phyloP scores from a whole-genome alignment of 1,139 yeast genomes.

The Geotrichum aggregatum region DNA sequence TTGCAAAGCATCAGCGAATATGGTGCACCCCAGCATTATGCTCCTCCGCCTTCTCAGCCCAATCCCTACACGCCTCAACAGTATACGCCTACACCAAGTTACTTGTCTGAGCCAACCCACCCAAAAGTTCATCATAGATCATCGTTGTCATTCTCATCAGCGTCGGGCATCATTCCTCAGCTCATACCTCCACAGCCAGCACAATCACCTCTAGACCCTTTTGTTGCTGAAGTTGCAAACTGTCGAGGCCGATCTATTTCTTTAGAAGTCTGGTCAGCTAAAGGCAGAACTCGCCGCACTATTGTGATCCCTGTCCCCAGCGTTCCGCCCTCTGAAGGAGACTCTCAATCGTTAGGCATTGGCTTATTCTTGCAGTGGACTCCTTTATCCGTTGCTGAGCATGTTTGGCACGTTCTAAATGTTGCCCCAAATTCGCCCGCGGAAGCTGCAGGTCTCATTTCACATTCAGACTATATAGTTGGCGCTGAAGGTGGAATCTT shows the following conservation, averaged over 20 bases:
- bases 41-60: neutral
- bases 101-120: constrained; percentile 5
- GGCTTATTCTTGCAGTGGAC: constrained; percentile 76
- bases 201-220: constrained; percentile 31
- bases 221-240: constrained; percentile 32
- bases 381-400: constrained; percentile 69
- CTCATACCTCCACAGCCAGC: constrained; percentile 23
- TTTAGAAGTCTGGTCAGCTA: constrained; percentile 80
- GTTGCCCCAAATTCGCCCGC: constrained; percentile 83
- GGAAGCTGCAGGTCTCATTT: constrained; percentile 72
- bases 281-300: constrained; percentile 68
- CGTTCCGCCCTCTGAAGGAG: constrained; percentile 17
- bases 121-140: constrained; percentile 11
- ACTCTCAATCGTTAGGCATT: constrained; percentile 37
- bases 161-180: constrained; percentile 26
- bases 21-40: neutral
- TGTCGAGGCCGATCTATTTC: constrained; percentile 43
- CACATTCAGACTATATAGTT: constrained; percentile 82
- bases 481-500: constrained; percentile 84
- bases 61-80: constrained; percentile 6
- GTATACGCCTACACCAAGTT: neutral
- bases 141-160: constrained; percentile 19
- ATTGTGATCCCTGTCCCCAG: constrained; percentile 45
- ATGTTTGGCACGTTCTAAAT: constrained; percentile 83
- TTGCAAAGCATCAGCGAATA: constrained; percentile 14